These are phyloP conservation scores for Populus deltoides DNA, from an alignment of 345 rosid genomes.

Conservation along the genomic window DNA sequence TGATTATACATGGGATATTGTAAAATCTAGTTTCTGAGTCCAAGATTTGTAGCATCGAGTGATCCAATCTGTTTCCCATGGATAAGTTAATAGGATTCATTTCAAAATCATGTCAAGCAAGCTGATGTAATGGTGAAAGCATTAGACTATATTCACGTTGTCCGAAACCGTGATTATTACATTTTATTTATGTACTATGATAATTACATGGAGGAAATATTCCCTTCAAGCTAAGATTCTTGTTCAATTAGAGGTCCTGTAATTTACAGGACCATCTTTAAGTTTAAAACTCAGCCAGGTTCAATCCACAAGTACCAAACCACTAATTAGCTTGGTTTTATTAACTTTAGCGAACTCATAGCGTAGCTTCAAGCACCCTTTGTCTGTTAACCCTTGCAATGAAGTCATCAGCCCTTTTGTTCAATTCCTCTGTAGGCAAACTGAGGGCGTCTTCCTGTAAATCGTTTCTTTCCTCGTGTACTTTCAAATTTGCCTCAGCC, in stretches of 20 bases:
- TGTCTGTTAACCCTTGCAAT: slow-evolving; percentile 60
- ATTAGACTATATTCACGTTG: background rate
- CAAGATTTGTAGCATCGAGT: background rate
- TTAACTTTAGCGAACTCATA: background rate
- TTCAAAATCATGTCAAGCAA: background rate
- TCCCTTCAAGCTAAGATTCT: background rate
- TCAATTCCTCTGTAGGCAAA: slow-evolving; percentile 49
- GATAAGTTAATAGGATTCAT: background rate
- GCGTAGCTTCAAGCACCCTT: slow-evolving; percentile 48
- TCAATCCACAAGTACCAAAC: background rate
- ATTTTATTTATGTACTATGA: background rate
- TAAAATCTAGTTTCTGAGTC: background rate
- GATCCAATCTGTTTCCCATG: background rate
- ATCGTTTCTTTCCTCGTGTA: slow-evolving; percentile 14
- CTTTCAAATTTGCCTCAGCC: background rate
- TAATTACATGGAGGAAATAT: background rate
- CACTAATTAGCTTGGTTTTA: background rate
- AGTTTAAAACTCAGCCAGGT: background rate
- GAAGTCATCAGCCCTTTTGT: slow-evolving; percentile 64
- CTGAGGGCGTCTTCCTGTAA: slow-evolving; percentile 5
- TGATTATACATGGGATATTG: background rate
- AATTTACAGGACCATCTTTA: background rate
- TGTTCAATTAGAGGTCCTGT: background rate
- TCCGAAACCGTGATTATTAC: background rate
- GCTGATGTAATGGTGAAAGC: background rate